These are phyloP conservation scores for Cercospora sp. DNA, from an alignment of 2,329 filamentous ascomycete genomes.

Conservation along the genomic window DNA sequence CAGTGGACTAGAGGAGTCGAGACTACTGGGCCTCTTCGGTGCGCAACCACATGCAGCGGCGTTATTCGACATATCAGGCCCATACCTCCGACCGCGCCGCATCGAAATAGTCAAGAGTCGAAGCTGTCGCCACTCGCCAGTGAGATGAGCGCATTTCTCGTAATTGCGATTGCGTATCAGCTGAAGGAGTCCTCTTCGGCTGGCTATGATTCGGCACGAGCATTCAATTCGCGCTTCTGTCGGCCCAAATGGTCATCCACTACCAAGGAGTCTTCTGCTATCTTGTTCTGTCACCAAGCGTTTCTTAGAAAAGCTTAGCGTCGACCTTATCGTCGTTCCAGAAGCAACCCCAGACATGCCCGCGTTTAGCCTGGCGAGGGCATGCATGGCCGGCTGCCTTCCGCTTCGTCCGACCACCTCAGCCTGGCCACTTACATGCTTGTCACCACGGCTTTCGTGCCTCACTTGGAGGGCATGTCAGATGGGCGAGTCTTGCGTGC, in stretches of 20 bases:
- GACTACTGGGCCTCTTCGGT: neutral
- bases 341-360: constrained; percentile 2
- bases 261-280: neutral
- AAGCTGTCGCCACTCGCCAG: neutral
- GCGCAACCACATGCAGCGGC: neutral
- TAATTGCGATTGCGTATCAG: neutral
- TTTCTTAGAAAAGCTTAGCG: neutral
- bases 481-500: neutral
- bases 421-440: neutral
- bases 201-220: neutral
- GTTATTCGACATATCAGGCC: neutral
- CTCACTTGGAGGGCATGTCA: neutral
- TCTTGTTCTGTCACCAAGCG: neutral
- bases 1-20: neutral
- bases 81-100: neutral
- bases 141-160: neutral
- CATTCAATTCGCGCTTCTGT: neutral
- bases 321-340: neutral
- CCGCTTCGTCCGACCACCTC: neutral
- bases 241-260: neutral
- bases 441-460: neutral
- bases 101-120: neutral
- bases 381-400: neutral
- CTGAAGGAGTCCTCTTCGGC: neutral
- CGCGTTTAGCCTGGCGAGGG: neutral